Evolutionary conservation across 106 monocot species (phyloP).

Genomic region (Narthecium ossifragum): DNA sequence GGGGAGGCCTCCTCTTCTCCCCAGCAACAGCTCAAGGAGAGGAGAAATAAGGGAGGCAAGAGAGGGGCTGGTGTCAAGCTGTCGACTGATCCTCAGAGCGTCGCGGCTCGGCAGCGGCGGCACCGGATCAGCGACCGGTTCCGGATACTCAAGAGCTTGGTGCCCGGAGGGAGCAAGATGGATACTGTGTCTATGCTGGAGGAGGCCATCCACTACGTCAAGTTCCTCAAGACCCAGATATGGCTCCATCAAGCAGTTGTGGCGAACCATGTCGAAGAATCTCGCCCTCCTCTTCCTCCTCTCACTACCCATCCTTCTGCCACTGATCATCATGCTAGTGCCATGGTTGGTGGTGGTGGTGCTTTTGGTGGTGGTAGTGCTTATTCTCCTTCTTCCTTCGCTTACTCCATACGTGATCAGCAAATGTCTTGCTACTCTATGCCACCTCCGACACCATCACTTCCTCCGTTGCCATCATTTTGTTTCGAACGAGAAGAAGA

Average conservation of each 20-base stretch:
- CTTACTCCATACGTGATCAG: not conserved
- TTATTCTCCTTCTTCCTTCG: not conserved
- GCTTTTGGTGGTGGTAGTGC: not conserved
- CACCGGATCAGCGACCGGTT: constrained; percentile 81
- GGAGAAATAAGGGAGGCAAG: constrained; percentile 5
- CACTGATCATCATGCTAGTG: not conserved
- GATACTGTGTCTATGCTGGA: constrained; percentile 88
- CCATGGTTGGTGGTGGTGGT: not conserved
- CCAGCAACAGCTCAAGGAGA: not conserved
- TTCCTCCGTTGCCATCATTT: constrained; percentile 12
- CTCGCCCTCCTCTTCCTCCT: not conserved
- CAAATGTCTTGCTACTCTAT: not conserved
- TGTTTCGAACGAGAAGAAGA: constrained; percentile 10
- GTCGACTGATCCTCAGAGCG: constrained; percentile 86
- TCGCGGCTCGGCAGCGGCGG: constrained; percentile 65
- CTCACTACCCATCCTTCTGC: not conserved
- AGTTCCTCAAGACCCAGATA: constrained; percentile 76
- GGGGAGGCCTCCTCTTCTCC: not conserved
- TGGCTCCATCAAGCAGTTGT: constrained; percentile 44
- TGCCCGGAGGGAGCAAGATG: constrained; percentile 85
- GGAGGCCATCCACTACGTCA: constrained; percentile 82
- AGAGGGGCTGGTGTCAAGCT: constrained; percentile 35
- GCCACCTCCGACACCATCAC: constrained; percentile 5
- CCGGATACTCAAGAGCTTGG: constrained; percentile 58
- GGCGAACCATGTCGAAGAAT: no score